Percentiles rank a stretch among this genome's conserved stretches.
Conservation (phyloP, 192 early-diverging fungal genomes). For the Irineochytrium annulatum region DNA sequence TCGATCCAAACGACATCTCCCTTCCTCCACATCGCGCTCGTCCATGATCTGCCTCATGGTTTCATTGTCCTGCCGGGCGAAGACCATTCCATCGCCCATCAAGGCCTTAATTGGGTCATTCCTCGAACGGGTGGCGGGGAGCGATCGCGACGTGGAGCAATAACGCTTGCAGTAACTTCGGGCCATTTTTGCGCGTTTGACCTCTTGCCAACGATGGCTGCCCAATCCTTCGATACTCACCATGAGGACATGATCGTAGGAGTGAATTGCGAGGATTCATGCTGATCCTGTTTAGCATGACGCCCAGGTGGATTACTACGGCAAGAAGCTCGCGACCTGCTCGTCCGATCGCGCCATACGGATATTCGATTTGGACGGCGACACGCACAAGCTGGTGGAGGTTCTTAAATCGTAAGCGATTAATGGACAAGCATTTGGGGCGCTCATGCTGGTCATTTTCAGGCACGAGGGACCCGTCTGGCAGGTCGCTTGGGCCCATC, state of each 20-base stretch:
- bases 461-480: constrained; percentile 98
- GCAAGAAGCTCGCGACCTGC: constrained; percentile 92
- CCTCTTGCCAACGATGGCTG: too few species aligned
- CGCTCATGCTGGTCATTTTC: neutral
- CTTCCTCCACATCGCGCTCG: constrained; percentile 26
- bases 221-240: constrained; percentile 80
- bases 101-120: constrained; percentile 31
- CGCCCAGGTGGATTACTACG: constrained; percentile 78
- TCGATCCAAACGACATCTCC: constrained; percentile 34
- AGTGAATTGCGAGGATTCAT: neutral
- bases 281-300: constrained; percentile 50
- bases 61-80: constrained; percentile 18
- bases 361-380: constrained; percentile 86
- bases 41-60: constrained; percentile 24
- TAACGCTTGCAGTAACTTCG: too few species aligned
- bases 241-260: constrained; percentile 88
- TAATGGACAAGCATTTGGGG: neutral
- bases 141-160: too few species aligned
- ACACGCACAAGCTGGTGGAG: constrained; percentile 59
- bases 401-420: constrained; percentile 66
- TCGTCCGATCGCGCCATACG: constrained; percentile 94
- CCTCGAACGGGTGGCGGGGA: too few species aligned
- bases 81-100: constrained; percentile 25
- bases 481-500: constrained; percentile 99
- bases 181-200: too few species aligned